These are phyloP conservation scores for Lupinus albus DNA, from an alignment of 306 rosid species.

Conservation along the genomic window DNA sequence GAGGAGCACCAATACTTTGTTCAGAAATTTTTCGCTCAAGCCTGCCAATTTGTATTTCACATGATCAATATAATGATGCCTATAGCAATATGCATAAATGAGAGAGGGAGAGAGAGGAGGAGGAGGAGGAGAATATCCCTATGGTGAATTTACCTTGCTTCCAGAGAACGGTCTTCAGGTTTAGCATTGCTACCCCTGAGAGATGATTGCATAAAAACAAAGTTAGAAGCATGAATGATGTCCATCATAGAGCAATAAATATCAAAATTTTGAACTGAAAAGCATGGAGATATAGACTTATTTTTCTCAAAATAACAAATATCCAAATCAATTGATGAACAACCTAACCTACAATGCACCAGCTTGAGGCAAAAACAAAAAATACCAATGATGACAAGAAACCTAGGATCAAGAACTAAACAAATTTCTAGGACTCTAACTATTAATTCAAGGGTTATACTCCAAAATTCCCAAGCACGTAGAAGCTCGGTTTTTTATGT, in stretches of 20 bases:
- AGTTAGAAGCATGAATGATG: constrained; percentile 32
- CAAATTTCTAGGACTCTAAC: constrained; percentile 5
- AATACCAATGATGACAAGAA: constrained; percentile 14
- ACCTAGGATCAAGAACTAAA: constrained; percentile 13
- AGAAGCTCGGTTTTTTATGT: background rate
- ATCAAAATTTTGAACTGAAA: constrained; percentile 35
- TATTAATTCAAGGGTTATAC: constrained; percentile 14
- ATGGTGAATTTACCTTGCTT: constrained; percentile 68
- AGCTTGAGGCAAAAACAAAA: constrained; percentile 8
- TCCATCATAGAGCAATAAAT: constrained; percentile 24
- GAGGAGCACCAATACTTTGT: constrained; percentile 78
- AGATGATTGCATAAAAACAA: constrained; percentile 34
- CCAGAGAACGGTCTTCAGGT: constrained; percentile 73
- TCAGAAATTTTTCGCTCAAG: constrained; percentile 80
- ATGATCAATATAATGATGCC: constrained; percentile 34
- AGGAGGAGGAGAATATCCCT: background rate
- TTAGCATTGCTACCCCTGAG: constrained; percentile 70
- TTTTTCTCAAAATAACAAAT: constrained; percentile 21
- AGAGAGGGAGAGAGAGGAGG: background rate
- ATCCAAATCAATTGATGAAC: constrained; percentile 13
- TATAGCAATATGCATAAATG: constrained; percentile 21
- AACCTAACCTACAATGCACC: constrained; percentile 14
- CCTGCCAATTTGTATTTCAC: constrained; percentile 44
- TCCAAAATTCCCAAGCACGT: background rate
- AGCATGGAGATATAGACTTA: background rate